Conservation (phyloP, 805 yeast genomes). For the Metschnikowia cerradonensis region DNA sequence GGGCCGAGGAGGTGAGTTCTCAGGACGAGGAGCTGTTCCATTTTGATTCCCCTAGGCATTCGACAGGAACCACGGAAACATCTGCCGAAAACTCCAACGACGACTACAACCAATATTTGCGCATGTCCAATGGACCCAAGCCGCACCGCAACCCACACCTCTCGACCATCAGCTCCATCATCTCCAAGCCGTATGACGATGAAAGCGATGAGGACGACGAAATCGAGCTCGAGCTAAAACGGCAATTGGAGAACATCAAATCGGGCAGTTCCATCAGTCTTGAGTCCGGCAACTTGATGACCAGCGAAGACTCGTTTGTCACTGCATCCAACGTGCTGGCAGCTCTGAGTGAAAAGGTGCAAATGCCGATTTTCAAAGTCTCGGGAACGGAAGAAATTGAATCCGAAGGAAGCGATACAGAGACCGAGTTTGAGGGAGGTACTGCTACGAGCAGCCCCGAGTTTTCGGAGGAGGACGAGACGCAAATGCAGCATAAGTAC, state of each 20-base stretch:
- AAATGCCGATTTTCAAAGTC: constrained; percentile 8
- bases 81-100: constrained; percentile 13
- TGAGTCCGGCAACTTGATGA: not conserved
- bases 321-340: constrained; percentile 5
- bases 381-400: not conserved
- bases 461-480: not conserved
- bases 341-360: not conserved
- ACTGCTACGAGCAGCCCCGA: not conserved
- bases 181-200: constrained; percentile 32
- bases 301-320: constrained; percentile 12
- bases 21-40: constrained; percentile 10
- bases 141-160: constrained; percentile 28
- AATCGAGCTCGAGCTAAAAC: constrained; percentile 34
- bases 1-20: constrained; percentile 3
- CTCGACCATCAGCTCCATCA: constrained; percentile 41
- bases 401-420: constrained; percentile 7
- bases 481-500: too few relatives aligned
- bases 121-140: constrained; percentile 7
- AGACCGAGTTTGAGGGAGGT: constrained; percentile 4
- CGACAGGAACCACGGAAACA: constrained; percentile 9
- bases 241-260: constrained; percentile 36
- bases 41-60: constrained; percentile 2
- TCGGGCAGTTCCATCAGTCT: constrained; percentile 14
- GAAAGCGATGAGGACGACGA: constrained; percentile 28
- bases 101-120: constrained; percentile 25